phyloP scores from a whole-genome alignment of 495 filamentous ascomycete genomes.

The Amphirosellinia nigrospora region DNA sequence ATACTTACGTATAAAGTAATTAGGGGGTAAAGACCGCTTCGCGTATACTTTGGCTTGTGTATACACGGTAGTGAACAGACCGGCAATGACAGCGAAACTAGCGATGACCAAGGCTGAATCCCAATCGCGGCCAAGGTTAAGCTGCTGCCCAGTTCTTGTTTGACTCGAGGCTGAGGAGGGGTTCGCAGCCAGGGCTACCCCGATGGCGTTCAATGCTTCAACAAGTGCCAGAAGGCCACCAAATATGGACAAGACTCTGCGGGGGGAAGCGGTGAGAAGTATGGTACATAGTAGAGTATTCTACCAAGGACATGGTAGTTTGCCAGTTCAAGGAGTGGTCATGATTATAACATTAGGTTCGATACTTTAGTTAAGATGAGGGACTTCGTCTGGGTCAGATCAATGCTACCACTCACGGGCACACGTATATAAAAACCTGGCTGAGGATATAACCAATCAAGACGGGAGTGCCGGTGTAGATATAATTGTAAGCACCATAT shows the following conservation, averaged over 20 bases:
- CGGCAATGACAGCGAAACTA: conserved; percentile 38
- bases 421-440: conserved; percentile 42
- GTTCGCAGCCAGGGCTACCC: conserved; percentile 40
- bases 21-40: conserved; percentile 29
- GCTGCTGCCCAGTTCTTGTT: conserved; percentile 32
- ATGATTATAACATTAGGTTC: not conserved
- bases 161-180: conserved; percentile 15
- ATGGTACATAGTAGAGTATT: conserved; percentile 44
- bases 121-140: conserved; percentile 38
- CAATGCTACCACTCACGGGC: conserved; percentile 37
- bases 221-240: conserved; percentile 39
- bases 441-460: conserved; percentile 38
- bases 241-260: conserved; percentile 38
- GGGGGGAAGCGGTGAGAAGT: conserved; percentile 38
- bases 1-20: conserved; percentile 41
- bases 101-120: conserved; percentile 41
- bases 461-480: conserved; percentile 31
- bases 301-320: conserved; percentile 50
- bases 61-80: conserved; percentile 40
- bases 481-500: conserved; percentile 42
- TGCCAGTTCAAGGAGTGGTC: conserved; percentile 47
- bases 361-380: not conserved
- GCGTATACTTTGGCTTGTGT: conserved; percentile 19
- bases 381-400: not conserved
- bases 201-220: conserved; percentile 42